These are phyloP conservation scores for Podospora tetraspora DNA, from an alignment of 495 filamentous ascomycete species.

Conservation along the genomic window DNA sequence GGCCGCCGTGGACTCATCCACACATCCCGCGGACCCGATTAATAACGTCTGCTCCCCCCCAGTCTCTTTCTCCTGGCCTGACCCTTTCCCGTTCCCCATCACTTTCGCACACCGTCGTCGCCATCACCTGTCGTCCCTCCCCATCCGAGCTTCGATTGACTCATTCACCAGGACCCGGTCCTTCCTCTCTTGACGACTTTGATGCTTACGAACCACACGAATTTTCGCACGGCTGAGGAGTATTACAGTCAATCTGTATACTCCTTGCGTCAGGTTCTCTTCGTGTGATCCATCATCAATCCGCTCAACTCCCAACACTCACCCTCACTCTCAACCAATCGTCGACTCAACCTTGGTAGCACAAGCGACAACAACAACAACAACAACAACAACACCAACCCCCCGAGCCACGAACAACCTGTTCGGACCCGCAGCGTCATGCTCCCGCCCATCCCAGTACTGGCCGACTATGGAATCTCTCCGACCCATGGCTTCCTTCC, in stretches of 20 bases:
- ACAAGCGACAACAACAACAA: slow-evolving; percentile 8
- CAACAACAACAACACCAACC: slow-evolving; percentile 4
- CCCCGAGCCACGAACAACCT: not conserved
- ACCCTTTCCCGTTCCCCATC: not conserved
- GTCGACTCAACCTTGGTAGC: slow-evolving; percentile 10
- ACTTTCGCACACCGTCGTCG: not conserved
- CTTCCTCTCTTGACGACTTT: not conserved
- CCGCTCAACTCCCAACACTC: not conserved
- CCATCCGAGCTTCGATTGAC: not conserved
- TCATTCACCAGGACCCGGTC: not conserved
- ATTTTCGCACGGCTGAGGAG: slow-evolving; percentile 55
- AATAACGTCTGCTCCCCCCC: slow-evolving; percentile 7
- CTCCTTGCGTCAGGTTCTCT: slow-evolving; percentile 57
- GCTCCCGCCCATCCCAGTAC: slow-evolving; percentile 74
- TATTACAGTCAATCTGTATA: slow-evolving; percentile 55
- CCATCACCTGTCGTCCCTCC: not conserved
- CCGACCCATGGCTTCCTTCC: slow-evolving; percentile 84
- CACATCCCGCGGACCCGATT: slow-evolving; percentile 1
- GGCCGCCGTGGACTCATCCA: not conserved
- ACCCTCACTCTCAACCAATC: slow-evolving; percentile 1
- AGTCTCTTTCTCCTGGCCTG: not conserved
- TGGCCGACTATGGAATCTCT: slow-evolving; percentile 84
- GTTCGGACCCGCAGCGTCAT: slow-evolving; percentile 43
- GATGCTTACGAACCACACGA: slow-evolving; percentile 31
- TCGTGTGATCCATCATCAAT: slow-evolving; percentile 13